Evolutionary conservation across 192 early-diverging fungal genomes (phyloP), one percentile per base, ranked within the genome.

Genomic region (Oehlia diaphana): DNA sequence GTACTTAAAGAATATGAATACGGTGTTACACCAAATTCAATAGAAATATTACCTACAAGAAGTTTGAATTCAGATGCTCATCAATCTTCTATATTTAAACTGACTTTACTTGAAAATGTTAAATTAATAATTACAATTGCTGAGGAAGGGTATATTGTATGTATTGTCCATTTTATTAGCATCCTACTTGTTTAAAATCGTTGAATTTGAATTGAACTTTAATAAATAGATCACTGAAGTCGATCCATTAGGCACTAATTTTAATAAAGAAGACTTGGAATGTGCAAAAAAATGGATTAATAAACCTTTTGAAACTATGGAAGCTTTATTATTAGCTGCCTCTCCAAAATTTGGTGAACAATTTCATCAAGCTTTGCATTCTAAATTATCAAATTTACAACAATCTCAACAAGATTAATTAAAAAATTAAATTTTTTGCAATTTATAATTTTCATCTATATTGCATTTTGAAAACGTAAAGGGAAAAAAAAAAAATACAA

Each of bases 271-370:
- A 63, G 74, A 79, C 76, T 69, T 63, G 23, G 74, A 37, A 82
- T 67, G 28, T 35, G 42, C n/a, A 31, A 65, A 62, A 47, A 74
- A 74, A 23, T 39, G 49, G 35, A 31, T 84, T 2, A 70, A 80
- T 5, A 65, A 79, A 35, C 74, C 78, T 9, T 85, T 83, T 74
- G 84, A 85, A 69, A 83, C 82, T 21, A 85, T 85, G 82, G 84
- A 85, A 26, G 79, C 78, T 69, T 61, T 85, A 39, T 72, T 85
- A 6, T 80, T 83, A 83, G 66, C 77, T 0, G 62, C 71, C 7
- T 81, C 80, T 79, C 82, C 84, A 9, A 76, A 82, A 74, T 85
- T 85, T 73, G 58, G 77, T 28, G 72, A 83, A 62, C 66, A 71
- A 44, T 85, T 85, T 63, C 80, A 85, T 68, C 68, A 81, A 31